Percentiles rank a stretch among this genome's conserved stretches.
phyloP scores from a whole-genome alignment of 2,329 filamentous ascomycete species.

The Botryotinia narcissicola region DNA sequence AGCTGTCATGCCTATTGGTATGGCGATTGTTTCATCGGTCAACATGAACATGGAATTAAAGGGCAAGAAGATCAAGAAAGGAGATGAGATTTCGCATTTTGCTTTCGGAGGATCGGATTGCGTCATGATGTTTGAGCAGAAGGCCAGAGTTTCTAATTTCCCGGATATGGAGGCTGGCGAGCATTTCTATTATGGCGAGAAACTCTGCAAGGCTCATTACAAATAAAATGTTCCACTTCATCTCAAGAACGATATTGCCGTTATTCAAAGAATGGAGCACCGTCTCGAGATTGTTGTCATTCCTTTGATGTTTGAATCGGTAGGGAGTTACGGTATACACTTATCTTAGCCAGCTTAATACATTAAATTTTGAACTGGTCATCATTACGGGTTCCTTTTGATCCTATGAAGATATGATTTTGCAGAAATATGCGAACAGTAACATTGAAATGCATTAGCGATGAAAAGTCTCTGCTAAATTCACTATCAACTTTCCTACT shows the following conservation, averaged over 20 bases:
- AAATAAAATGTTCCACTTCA: not conserved
- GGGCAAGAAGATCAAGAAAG: conserved; percentile 38
- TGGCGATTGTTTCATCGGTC: conserved; percentile 46
- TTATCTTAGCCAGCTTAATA: not conserved
- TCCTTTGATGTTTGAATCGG: not conserved
- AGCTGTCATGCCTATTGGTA: conserved; percentile 45
- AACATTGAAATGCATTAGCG: not conserved
- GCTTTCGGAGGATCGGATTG: conserved; percentile 46
- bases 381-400: not conserved
- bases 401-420: not conserved
- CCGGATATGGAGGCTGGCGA: conserved; percentile 5
- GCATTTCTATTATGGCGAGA: conserved; percentile 18
- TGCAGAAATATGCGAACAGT: not conserved
- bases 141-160: conserved; percentile 16
- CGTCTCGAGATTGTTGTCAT: not conserved
- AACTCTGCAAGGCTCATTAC: conserved; percentile 14
- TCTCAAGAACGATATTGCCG: not conserved
- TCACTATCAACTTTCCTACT: not conserved
- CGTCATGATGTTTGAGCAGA: conserved; percentile 41
- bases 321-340: not conserved
- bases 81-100: conserved; percentile 45
- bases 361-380: not conserved
- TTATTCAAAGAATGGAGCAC: not conserved
- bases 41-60: conserved; percentile 33
- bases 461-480: too few species aligned